These are phyloP conservation scores for Protostelium mycophagum DNA, from an alignment of 78 protist species.

Conservation along the genomic window DNA sequence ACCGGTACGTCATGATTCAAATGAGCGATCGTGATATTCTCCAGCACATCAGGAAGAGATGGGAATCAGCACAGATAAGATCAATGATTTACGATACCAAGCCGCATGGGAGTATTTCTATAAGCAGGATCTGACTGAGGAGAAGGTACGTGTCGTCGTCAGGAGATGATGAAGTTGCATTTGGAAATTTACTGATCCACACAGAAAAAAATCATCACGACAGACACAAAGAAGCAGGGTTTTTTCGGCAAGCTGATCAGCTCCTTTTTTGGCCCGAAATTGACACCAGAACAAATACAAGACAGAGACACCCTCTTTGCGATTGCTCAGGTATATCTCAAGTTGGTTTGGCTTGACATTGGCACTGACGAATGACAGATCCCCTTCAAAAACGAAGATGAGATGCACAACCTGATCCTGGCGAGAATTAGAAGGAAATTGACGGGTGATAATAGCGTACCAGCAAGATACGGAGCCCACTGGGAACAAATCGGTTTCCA, in stretches of 20 bases:
- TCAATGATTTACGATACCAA: not conserved
- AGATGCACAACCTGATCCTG: not conserved
- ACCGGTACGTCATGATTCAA: not conserved
- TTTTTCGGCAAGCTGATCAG: not conserved
- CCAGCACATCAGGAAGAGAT: no score
- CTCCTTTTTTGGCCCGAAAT: not conserved
- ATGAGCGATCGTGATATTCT: not conserved
- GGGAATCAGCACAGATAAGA: not conserved
- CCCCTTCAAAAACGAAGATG: not conserved
- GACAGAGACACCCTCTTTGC: not conserved
- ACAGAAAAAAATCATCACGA: not conserved
- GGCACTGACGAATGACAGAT: not conserved
- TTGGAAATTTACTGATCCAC: not conserved
- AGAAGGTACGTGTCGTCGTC: not conserved
- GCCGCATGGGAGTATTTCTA: not conserved
- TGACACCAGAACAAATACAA: not conserved
- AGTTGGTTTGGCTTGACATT: not conserved
- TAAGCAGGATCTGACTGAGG: not conserved
- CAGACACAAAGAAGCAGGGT: not conserved
- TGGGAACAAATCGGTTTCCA: slow-evolving; percentile 27
- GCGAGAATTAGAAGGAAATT: not conserved
- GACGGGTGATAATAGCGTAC: not conserved
- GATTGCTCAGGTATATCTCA: not conserved
- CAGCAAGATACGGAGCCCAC: slow-evolving; percentile 14
- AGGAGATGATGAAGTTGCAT: no score